Evolutionary conservation across 805 yeast species (phyloP).

Genomic region (Kazachstania psychrophila): DNA sequence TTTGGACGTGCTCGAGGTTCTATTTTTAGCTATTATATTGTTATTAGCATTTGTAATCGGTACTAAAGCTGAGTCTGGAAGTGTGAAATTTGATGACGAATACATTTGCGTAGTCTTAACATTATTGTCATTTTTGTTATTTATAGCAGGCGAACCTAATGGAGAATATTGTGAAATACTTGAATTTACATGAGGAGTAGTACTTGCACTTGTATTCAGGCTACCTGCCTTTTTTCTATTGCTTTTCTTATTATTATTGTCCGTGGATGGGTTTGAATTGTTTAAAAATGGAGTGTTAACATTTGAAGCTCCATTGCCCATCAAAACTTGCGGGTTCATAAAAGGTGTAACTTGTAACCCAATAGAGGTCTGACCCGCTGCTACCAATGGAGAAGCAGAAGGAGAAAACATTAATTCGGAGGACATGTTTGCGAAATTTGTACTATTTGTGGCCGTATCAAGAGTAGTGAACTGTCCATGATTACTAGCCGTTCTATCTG

Average conservation of each 20-base stretch:
- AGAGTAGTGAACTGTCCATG: too few species aligned
- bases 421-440: background rate
- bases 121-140: background rate
- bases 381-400: constrained; percentile 9
- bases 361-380: constrained; percentile 4
- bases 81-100: constrained; percentile 10
- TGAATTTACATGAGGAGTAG: constrained; percentile 2
- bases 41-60: constrained; percentile 1
- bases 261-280: background rate
- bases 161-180: constrained; percentile 28
- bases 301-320: background rate
- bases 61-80: constrained; percentile 9
- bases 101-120: too few species aligned
- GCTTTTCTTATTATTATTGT: background rate
- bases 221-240: background rate
- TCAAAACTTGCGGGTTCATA: constrained; percentile 8
- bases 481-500: background rate
- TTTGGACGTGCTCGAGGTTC: constrained; percentile 3
- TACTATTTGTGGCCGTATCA: background rate
- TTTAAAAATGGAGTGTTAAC: constrained; percentile 5
- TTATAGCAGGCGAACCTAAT: constrained; percentile 46
- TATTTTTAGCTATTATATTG: background rate
- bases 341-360: constrained; percentile 10
- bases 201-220: background rate
- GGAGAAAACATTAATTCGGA: constrained; percentile 8